phyloP scores from a whole-genome alignment of 1,284 basidiomycete species.

The Phellinidium pouzarii region DNA sequence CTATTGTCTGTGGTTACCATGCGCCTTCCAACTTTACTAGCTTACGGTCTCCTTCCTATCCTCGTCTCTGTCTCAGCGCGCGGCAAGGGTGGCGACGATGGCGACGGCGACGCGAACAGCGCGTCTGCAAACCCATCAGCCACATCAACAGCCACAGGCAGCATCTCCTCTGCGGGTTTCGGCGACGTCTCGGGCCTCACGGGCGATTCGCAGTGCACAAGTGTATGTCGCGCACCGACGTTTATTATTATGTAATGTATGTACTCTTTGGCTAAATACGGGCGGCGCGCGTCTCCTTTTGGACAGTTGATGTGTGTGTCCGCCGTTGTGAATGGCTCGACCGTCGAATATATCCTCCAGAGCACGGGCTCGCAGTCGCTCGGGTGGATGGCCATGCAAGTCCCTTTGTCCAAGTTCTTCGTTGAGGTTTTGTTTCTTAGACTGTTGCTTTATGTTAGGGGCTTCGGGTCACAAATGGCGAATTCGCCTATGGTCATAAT shows the following conservation, averaged over 20 bases:
- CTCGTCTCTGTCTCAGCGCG: neutral
- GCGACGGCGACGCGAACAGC: neutral
- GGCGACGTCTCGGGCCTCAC: constrained; percentile 20
- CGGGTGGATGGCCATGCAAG: constrained; percentile 56
- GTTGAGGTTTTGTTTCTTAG: constrained; percentile 1
- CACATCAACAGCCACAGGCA: constrained; percentile 26
- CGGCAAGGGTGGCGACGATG: neutral
- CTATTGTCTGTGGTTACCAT: neutral
- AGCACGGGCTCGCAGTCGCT: constrained; percentile 31
- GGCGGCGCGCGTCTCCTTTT: neutral
- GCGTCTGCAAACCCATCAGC: constrained; percentile 17
- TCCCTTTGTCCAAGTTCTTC: constrained; percentile 12
- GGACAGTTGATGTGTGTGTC: constrained; percentile 38
- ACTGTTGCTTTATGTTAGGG: constrained; percentile 34
- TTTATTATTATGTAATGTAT: constrained; percentile 10
- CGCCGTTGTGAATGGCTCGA: constrained; percentile 37
- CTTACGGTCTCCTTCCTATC: neutral
- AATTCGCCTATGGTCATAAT: constrained; percentile 56
- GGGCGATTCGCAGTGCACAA: constrained; percentile 24
- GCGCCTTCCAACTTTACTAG: neutral
- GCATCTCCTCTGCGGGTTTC: constrained; percentile 2
- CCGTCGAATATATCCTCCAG: constrained; percentile 37
- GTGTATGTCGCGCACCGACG: constrained; percentile 18
- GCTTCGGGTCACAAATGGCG: constrained; percentile 48
- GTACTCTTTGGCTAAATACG: neutral